Percentiles rank a stretch among this genome's conserved stretches.
phyloP scores from a whole-genome alignment of 2,329 filamentous ascomycete genomes.

The Scleromitrula shiraiana region DNA sequence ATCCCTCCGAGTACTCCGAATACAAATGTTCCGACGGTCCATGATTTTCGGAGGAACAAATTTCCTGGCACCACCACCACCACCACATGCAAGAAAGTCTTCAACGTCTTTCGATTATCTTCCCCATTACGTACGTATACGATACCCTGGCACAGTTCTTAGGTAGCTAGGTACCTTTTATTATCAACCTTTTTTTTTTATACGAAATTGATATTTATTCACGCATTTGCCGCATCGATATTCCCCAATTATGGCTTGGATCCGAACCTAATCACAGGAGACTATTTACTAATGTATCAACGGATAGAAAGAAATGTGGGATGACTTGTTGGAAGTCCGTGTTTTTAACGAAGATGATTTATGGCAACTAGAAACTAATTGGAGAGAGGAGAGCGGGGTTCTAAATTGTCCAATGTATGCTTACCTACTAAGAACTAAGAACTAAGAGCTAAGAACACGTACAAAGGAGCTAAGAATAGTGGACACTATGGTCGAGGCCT shows the following conservation, averaged over 20 bases:
- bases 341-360: background rate
- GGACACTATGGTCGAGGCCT: constrained; percentile 13
- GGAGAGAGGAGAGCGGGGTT: background rate
- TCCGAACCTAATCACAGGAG: constrained; percentile 4
- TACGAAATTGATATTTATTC: constrained; percentile 14
- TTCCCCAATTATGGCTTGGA: background rate
- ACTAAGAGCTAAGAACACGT: too few species aligned
- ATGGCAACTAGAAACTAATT: background rate
- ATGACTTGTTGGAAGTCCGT: constrained; percentile 3
- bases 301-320: constrained; percentile 1
- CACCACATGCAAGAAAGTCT: background rate
- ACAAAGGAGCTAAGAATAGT: constrained; percentile 13
- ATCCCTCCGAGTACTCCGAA: background rate
- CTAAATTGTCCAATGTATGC: background rate
- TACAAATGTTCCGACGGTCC: background rate
- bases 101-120: constrained; percentile 2
- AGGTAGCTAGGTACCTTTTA: background rate
- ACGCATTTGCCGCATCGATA: constrained; percentile 24
- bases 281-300: background rate
- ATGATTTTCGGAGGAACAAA: constrained; percentile 8
- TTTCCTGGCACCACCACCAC: too few species aligned
- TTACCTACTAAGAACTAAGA: background rate
- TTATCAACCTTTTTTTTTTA: background rate
- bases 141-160: background rate
- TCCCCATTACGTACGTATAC: background rate